Conservation (phyloP, 768 basidiomycete species). For the Boletales sp. region DNA sequence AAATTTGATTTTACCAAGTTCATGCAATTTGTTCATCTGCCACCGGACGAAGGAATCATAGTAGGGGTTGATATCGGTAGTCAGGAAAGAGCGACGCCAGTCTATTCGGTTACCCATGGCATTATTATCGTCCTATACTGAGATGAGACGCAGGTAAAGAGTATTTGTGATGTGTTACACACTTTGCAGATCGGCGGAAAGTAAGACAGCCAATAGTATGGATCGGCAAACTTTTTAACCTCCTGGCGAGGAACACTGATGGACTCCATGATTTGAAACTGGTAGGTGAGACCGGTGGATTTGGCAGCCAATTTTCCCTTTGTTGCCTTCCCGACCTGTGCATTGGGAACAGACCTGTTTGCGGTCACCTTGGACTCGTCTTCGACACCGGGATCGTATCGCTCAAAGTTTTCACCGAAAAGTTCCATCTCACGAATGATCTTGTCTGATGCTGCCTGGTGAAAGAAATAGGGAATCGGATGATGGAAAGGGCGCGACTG, state of each 20-base stretch:
- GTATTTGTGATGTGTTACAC: slow-evolving; percentile 22
- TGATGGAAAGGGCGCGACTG: not conserved
- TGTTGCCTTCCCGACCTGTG: slow-evolving; percentile 77
- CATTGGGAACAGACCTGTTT: slow-evolving; percentile 37
- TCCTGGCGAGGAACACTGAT: slow-evolving; percentile 85
- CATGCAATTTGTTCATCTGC: slow-evolving; percentile 93
- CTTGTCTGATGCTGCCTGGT: slow-evolving; percentile 95
- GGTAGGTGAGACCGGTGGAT: slow-evolving; percentile 89
- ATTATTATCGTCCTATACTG: slow-evolving; percentile 61
- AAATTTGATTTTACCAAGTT: slow-evolving; percentile 91
- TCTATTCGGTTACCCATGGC: slow-evolving; percentile 93
- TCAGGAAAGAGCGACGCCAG: slow-evolving; percentile 93
- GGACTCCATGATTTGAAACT: slow-evolving; percentile 98
- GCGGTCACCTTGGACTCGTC: slow-evolving; percentile 40
- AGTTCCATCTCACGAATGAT: slow-evolving; percentile 95
- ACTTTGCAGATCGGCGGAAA: slow-evolving; percentile 96
- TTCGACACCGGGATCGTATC: slow-evolving; percentile 42
- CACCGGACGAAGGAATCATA: slow-evolving; percentile 96
- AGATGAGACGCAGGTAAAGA: not conserved
- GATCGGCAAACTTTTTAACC: slow-evolving; percentile 96
- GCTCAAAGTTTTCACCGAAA: slow-evolving; percentile 87
- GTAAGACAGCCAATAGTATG: slow-evolving; percentile 87
- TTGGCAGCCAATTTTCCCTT: slow-evolving; percentile 95
- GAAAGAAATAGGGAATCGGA: not conserved
- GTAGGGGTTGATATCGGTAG: slow-evolving; percentile 94